Evolutionary conservation across 2,329 filamentous ascomycete species (phyloP).

Genomic region (Penicillium crustosum): DNA sequence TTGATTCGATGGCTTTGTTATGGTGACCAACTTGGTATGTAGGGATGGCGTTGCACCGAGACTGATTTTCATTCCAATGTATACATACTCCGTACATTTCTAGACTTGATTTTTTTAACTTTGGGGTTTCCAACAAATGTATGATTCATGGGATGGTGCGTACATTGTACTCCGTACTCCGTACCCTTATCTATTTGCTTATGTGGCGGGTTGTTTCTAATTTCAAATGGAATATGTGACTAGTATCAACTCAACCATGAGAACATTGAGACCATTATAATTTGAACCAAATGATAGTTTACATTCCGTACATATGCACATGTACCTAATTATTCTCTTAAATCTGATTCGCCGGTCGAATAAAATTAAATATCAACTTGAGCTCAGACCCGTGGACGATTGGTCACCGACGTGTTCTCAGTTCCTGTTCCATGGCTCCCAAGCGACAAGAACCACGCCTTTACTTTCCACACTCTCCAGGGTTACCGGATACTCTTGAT

Average conservation of each 20-base stretch:
- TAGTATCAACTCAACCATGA: not conserved
- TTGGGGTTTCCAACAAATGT: not conserved
- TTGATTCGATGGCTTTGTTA: conserved; percentile 24
- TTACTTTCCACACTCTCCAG: not conserved
- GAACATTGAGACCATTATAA: not conserved
- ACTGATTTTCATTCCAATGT: conserved; percentile 25
- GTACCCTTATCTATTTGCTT: not conserved
- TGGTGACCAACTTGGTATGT: conserved; percentile 29
- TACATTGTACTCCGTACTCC: no score
- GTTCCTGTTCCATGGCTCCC: conserved; percentile 14
- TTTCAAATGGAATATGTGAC: not conserved
- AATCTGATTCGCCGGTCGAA: not conserved
- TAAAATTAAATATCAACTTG: conserved; percentile 1
- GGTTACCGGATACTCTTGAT: not conserved
- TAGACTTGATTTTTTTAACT: not conserved
- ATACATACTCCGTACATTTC: not conserved
- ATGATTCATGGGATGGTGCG: not conserved
- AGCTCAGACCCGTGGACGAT: not conserved
- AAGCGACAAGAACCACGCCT: conserved; percentile 15
- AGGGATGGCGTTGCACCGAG: conserved; percentile 29
- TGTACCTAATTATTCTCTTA: not conserved
- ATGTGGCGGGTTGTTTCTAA: not conserved
- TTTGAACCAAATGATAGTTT: not conserved
- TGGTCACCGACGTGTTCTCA: not conserved
- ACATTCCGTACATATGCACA: not conserved